Percentiles rank a stretch among this genome's conserved stretches.
phyloP scores from a whole-genome alignment of 306 rosid species.

The Styphnolobium japonicum region DNA sequence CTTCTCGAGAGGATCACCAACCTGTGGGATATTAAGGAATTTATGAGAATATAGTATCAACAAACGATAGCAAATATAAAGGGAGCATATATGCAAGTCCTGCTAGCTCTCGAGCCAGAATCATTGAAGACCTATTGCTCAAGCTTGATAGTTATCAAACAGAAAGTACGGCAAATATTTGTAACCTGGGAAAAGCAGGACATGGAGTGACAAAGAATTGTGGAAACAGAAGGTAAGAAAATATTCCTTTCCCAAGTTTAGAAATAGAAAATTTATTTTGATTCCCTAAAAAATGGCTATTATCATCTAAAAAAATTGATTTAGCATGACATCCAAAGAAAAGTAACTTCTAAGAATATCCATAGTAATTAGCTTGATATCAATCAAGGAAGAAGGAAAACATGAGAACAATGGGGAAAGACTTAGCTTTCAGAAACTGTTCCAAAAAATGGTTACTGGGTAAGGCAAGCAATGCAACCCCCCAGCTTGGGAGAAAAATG shows the following conservation, averaged over 20 bases:
- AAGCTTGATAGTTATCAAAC: slow-evolving; percentile 4
- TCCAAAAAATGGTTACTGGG: not conserved
- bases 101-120: not conserved
- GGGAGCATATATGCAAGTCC: slow-evolving; percentile 8
- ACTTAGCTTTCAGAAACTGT: not conserved
- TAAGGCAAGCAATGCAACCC: not conserved
- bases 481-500: not conserved
- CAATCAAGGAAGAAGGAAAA: slow-evolving; percentile 6
- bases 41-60: slow-evolving; percentile 6
- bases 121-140: not conserved
- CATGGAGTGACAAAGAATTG: not conserved
- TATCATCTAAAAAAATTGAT: not conserved
- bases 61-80: not conserved
- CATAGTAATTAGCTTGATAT: not conserved
- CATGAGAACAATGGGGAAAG: not conserved
- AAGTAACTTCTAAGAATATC: not conserved
- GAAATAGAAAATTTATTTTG: not conserved
- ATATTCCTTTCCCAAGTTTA: not conserved
- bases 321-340: not conserved
- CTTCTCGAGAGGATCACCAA: slow-evolving; percentile 99
- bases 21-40: slow-evolving; percentile 50
- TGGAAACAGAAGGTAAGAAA: not conserved
- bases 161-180: not conserved
- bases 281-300: not conserved
- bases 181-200: not conserved